These are phyloP conservation scores for Aspergillus sp. DNA, from an alignment of 2,329 filamentous ascomycete genomes.

Conservation along the genomic window DNA sequence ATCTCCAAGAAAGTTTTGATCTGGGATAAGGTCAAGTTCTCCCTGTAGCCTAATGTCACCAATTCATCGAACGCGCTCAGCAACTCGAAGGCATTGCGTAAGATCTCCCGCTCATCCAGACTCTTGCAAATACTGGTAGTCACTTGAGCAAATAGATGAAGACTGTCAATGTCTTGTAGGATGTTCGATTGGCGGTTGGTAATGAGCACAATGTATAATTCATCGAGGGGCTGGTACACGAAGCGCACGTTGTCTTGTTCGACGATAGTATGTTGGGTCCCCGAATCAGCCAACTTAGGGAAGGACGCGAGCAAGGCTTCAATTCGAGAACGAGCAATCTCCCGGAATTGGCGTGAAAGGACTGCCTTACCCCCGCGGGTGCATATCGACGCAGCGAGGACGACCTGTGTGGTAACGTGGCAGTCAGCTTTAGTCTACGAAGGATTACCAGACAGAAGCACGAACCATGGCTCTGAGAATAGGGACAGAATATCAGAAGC, in stretches of 20 bases:
- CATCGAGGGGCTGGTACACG: constrained; percentile 96
- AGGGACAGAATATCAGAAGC: not conserved
- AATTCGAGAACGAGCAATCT: constrained; percentile 93
- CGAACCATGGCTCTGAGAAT: constrained; percentile 21
- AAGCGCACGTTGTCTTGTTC: constrained; percentile 99
- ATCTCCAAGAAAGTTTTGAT: constrained; percentile 99
- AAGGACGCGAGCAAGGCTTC: constrained; percentile 95
- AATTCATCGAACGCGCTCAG: constrained; percentile 96
- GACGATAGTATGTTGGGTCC: constrained; percentile 94
- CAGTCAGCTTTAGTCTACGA: constrained; percentile 7
- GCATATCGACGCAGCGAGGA: constrained; percentile 97
- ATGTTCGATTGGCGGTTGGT: constrained; percentile 99
- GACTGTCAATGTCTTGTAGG: constrained; percentile 94
- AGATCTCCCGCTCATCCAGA: constrained; percentile 88
- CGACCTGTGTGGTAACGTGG: constrained; percentile 57
- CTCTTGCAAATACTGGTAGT: constrained; percentile 94
- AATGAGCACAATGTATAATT: constrained; percentile 99
- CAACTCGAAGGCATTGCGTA: constrained; percentile 90
- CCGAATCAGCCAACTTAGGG: constrained; percentile 91
- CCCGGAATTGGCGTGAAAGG: constrained; percentile 92
- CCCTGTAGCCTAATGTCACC: constrained; percentile 87
- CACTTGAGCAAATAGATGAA: constrained; percentile 96
- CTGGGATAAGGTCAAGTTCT: constrained; percentile 91
- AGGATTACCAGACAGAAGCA: not conserved
- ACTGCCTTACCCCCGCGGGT: constrained; percentile 97